phyloP scores from a whole-genome alignment of 257 asterid genomes.

The Leonotis leonurus region DNA sequence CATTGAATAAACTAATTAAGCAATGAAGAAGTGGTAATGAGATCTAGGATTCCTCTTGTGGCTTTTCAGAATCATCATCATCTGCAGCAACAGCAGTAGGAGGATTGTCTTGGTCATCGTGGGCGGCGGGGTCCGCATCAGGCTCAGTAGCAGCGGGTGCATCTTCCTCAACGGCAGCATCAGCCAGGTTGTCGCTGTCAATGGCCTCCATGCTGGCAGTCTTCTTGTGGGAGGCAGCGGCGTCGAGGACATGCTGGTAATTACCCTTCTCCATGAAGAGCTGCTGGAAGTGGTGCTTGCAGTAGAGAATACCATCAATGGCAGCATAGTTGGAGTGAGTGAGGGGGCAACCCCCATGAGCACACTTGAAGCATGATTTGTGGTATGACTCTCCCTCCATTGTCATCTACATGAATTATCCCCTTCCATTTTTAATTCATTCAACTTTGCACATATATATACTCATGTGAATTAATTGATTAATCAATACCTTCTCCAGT shows the following conservation, averaged over 20 bases:
- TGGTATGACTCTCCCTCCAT: constrained; percentile 68
- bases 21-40: too few relatives aligned
- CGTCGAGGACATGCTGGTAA: constrained; percentile 48
- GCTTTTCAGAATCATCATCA: constrained; percentile 23
- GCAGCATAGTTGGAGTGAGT: constrained; percentile 61
- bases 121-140: neutral
- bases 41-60: constrained; percentile 24
- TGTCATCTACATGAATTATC: constrained; percentile 32
- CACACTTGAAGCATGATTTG: constrained; percentile 64
- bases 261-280: constrained; percentile 69
- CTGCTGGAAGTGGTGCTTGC: constrained; percentile 61
- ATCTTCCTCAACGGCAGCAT: neutral
- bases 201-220: constrained; percentile 17
- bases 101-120: neutral
- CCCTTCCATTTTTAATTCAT: too few relatives aligned
- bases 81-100: neutral
- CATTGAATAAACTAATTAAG: too few relatives aligned
- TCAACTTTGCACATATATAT: too few relatives aligned
- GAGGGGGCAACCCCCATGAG: constrained; percentile 55
- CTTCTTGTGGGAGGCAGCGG: constrained; percentile 40
- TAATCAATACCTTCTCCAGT: constrained; percentile 75
- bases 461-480: too few relatives aligned
- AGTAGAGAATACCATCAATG: constrained; percentile 47
- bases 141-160: neutral
- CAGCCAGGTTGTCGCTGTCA: constrained; percentile 5